A percentile compares a stretch with the other conserved stretches of the same genome.
Evolutionary conservation across 495 filamentous ascomycete genomes (phyloP).

Genomic region (Cenococcum geophilum): DNA sequence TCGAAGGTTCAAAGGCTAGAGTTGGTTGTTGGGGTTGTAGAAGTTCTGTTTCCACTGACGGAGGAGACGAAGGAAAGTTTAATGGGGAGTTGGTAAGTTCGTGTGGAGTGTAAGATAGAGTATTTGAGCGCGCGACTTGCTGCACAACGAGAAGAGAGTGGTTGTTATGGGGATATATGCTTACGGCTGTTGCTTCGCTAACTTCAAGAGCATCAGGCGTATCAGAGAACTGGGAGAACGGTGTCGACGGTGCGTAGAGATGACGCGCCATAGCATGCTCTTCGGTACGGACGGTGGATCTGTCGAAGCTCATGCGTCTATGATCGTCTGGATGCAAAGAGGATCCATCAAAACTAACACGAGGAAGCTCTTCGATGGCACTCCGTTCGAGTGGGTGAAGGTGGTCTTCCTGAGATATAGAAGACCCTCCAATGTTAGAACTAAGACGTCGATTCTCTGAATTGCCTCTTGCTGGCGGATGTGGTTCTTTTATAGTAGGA

Average conservation of each 20-base stretch:
- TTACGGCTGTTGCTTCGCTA: conserved; percentile 74
- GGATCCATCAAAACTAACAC: conserved; percentile 19
- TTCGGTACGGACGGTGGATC: conserved; percentile 36
- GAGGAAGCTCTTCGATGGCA: conserved; percentile 24
- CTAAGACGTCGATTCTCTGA: conserved; percentile 23
- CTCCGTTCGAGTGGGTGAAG: conserved; percentile 13
- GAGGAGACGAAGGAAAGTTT: background rate
- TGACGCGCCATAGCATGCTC: conserved; percentile 49
- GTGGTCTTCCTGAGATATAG: conserved; percentile 19
- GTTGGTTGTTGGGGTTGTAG: conserved; percentile 12
- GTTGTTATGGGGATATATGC: conserved; percentile 82
- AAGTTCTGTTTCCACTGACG: background rate
- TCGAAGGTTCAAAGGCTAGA: conserved; percentile 30
- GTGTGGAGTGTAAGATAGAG: background rate
- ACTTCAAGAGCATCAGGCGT: conserved; percentile 52
- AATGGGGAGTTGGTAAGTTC: conserved; percentile 1
- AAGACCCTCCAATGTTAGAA: conserved; percentile 19
- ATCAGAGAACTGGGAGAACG: conserved; percentile 55
- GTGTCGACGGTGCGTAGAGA: conserved; percentile 49
- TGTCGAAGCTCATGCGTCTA: conserved; percentile 25
- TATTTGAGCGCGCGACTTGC: conserved; percentile 40
- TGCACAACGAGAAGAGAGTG: conserved; percentile 75
- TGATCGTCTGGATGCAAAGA: conserved; percentile 20
- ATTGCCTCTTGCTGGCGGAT: conserved; percentile 11
- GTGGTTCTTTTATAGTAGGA: conserved; percentile 11